phyloP scores from a whole-genome alignment of 2,329 filamentous ascomycete species.

The Teratosphaeria gauchensis region DNA sequence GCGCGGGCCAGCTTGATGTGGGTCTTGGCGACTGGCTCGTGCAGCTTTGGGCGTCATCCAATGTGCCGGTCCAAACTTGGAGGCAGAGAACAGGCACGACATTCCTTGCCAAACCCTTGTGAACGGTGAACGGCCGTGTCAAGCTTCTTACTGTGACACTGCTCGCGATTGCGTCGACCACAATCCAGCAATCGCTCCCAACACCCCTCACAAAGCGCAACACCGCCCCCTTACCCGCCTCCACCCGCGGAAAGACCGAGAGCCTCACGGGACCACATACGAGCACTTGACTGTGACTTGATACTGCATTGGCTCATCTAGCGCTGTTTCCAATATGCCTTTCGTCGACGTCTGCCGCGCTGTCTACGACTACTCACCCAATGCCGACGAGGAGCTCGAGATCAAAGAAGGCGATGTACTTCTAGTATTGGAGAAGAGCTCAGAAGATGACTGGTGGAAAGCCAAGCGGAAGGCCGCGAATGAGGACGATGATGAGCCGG shows the following conservation, averaged over 20 bases:
- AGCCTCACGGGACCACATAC: background rate
- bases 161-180: no score
- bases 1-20: background rate
- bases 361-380: conserved; percentile 84
- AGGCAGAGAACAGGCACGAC: background rate
- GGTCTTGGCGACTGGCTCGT: background rate
- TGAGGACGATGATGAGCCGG: conserved; percentile 76
- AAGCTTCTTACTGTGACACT: no score
- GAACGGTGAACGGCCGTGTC: background rate
- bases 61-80: background rate
- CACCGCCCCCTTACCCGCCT: no score
- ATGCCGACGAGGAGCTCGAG: conserved; percentile 74
- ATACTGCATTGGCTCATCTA: background rate
- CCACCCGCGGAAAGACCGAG: no score
- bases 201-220: no score
- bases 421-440: conserved; percentile 75
- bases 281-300: background rate
- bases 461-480: conserved; percentile 83
- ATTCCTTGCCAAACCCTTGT: background rate
- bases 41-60: background rate
- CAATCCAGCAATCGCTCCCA: no score
- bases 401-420: conserved; percentile 81
- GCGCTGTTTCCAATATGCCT: conserved; percentile 50
- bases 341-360: conserved; percentile 88
- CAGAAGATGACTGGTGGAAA: conserved; percentile 88